Percentiles rank a stretch among this genome's conserved stretches.
phyloP scores from a whole-genome alignment of 2,329 filamentous ascomycete genomes.

The Colletotrichum musae region DNA sequence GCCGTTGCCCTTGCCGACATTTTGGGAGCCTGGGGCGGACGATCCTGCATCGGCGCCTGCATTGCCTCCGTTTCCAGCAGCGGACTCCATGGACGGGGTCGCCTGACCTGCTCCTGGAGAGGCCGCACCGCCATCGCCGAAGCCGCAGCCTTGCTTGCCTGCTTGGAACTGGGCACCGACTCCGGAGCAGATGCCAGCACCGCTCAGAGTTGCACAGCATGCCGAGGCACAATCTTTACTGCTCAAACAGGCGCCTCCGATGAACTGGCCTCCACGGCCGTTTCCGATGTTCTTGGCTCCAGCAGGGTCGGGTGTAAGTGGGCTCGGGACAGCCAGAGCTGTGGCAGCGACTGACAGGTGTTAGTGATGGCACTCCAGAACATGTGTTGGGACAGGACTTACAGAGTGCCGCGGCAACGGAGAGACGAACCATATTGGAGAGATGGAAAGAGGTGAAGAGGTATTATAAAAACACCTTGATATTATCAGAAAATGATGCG shows the following conservation, averaged over 20 bases:
- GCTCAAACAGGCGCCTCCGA: conserved; percentile 48
- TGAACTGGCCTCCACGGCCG: conserved; percentile 48
- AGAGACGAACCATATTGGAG: conserved; percentile 39
- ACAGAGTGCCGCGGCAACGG: conserved; percentile 31
- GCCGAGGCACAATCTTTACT: conserved; percentile 47
- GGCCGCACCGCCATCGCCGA: conserved; percentile 36
- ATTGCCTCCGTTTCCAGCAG: conserved; percentile 7
- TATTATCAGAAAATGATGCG: conserved; percentile 1
- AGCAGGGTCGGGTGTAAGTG: conserved; percentile 46
- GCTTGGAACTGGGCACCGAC: conserved; percentile 45
- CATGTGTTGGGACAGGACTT: background rate
- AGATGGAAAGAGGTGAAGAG: background rate
- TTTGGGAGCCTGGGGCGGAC: conserved; percentile 39
- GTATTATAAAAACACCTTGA: conserved; percentile 3
- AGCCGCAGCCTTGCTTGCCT: conserved; percentile 49
- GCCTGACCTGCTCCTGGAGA: conserved; percentile 16
- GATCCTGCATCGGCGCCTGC: background rate
- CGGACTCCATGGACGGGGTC: conserved; percentile 13
- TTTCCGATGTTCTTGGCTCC: conserved; percentile 49
- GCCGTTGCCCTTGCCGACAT: conserved; percentile 50
- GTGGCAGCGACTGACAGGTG: conserved; percentile 41
- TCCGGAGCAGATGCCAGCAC: conserved; percentile 49
- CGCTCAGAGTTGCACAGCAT: conserved; percentile 45
- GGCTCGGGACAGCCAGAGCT: conserved; percentile 39
- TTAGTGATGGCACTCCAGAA: background rate